Evolutionary conservation across 768 basidiomycete genomes (phyloP).

Genomic region (Cubamyces lactineus): DNA sequence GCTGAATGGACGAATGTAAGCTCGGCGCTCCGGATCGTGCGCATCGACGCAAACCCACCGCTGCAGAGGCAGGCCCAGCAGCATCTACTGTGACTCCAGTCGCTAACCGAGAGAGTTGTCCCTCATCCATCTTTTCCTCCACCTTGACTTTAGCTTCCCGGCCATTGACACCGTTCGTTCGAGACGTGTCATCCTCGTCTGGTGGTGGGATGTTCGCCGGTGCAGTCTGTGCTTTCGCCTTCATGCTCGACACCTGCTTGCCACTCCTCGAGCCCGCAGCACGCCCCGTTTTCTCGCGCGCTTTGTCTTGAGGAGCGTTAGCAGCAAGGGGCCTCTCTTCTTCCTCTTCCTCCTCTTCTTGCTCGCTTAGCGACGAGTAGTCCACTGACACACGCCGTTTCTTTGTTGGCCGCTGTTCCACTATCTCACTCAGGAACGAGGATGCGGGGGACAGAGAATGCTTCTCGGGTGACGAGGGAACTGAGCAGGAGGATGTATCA

Average conservation of each 20-base stretch:
- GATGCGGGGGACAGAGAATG: constrained; percentile 37
- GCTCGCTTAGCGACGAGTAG: constrained; percentile 35
- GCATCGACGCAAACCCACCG: constrained; percentile 42
- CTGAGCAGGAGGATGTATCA: neutral
- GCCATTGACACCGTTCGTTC: constrained; percentile 49
- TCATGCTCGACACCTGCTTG: constrained; percentile 60
- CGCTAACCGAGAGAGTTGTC: constrained; percentile 73
- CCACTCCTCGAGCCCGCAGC: constrained; percentile 41
- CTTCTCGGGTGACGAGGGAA: constrained; percentile 35
- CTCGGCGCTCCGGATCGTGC: neutral
- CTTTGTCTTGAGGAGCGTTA: constrained; percentile 3
- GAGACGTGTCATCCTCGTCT: constrained; percentile 41
- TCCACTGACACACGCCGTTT: constrained; percentile 32
- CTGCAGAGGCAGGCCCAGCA: constrained; percentile 47
- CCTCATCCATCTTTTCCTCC: constrained; percentile 81
- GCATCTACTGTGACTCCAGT: constrained; percentile 82
- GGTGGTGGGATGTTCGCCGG: constrained; percentile 49
- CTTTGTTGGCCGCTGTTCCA: constrained; percentile 32
- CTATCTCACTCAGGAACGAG: constrained; percentile 33
- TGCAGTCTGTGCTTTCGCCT: constrained; percentile 62
- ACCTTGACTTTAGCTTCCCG: constrained; percentile 61
- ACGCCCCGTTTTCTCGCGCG: constrained; percentile 16
- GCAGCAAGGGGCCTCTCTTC: constrained; percentile 31
- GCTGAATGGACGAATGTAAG: constrained; percentile 39
- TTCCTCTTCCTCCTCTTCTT: constrained; percentile 28